Base-by-base conservation (phyloP, 2,329 filamentous ascomycete species). In the Pseudogymnoascus sp. region DNA sequence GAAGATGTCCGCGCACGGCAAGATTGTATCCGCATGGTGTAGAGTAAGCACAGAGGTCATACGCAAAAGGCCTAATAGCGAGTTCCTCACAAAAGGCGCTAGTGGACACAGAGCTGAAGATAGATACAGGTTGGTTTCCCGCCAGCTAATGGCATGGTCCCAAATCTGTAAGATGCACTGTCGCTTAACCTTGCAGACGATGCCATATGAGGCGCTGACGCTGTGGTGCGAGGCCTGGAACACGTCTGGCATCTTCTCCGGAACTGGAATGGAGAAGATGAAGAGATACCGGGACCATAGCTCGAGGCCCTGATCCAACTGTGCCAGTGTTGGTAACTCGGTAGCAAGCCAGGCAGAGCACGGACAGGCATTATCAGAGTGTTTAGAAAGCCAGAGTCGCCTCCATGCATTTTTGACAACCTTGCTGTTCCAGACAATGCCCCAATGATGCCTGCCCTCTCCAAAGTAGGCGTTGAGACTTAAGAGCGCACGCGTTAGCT, bases 191-290 rank as follows among this genome's bases (percentile, higher is more conserved):
- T 86, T 86, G 72, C 84, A 84, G 8, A 86, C 79, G 64, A 86
- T 81, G 35, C 84, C 84, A 64, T 86, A 86, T 0, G 84, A 81
- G 4, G 82, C 83, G 62, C 82, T 82, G 43, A 84, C 82, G 64
- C 82, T 83, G 72, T 87, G 84, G 68, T 87, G 84, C 2, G 84
- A 85, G 31, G 83, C 83, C 71, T 87, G 84, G 70, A 86, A 86
- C 3, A 86, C 82, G n/a, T 77, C 78, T 0, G 84, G 84, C 26
- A 72, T 71, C 7, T 66, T 64, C 12, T 72, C 70, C 8, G 78
- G 78, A 31, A 80, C 73, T 0, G 77, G 77, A 28, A 80, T 77
- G 0, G 78, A 78, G 65, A 79, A 78, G 38, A 80, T 79, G 70
- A 79, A 80, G 6, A 80, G n/a, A 64, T 65, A 79, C 69, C 78